These are phyloP conservation scores for Aspergillus haitiensis DNA, from an alignment of 495 filamentous ascomycete genomes.

Conservation along the genomic window DNA sequence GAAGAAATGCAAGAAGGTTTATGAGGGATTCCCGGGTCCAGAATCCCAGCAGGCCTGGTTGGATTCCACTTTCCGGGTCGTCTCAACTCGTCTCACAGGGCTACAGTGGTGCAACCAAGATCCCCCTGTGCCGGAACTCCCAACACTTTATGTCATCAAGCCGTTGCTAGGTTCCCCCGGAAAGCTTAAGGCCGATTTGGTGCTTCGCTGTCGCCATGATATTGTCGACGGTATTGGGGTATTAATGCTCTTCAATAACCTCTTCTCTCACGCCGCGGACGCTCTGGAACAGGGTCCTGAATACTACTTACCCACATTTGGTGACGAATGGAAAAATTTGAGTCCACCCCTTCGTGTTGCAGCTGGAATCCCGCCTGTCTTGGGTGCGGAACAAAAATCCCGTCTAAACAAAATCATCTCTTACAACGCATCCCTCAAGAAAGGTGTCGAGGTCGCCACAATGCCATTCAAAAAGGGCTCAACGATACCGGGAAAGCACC, in stretches of 20 bases:
- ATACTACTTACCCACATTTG: constrained; percentile 19
- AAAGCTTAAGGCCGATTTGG: constrained; percentile 31
- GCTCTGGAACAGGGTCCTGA: constrained; percentile 11
- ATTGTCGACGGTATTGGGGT: constrained; percentile 53
- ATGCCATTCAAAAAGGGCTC: constrained; percentile 18
- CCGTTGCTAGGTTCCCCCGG: constrained; percentile 1
- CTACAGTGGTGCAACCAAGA: constrained; percentile 45
- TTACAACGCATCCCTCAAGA: constrained; percentile 18
- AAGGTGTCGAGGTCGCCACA: constrained; percentile 23
- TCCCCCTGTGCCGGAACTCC: constrained; percentile 34
- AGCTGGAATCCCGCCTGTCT: constrained; percentile 19
- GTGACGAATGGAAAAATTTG: constrained; percentile 26
- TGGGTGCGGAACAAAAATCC: constrained; percentile 17
- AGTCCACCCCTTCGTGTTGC: constrained; percentile 30
- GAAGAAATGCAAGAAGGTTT: constrained; percentile 41
- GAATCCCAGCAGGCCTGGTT: constrained; percentile 35
- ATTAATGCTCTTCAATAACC: constrained; percentile 36
- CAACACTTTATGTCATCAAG: constrained; percentile 44
- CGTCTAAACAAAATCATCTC: constrained; percentile 14
- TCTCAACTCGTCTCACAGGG: constrained; percentile 31
- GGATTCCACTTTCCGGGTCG: constrained; percentile 34
- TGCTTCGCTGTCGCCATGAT: constrained; percentile 48
- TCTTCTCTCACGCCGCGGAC: constrained; percentile 22
- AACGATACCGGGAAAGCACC: constrained; percentile 24
- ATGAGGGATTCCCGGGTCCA: constrained; percentile 26